Percentiles rank a stretch among this genome's conserved stretches.
phyloP scores from a whole-genome alignment of 345 rosid genomes.

The Bruguiera sexangula region DNA sequence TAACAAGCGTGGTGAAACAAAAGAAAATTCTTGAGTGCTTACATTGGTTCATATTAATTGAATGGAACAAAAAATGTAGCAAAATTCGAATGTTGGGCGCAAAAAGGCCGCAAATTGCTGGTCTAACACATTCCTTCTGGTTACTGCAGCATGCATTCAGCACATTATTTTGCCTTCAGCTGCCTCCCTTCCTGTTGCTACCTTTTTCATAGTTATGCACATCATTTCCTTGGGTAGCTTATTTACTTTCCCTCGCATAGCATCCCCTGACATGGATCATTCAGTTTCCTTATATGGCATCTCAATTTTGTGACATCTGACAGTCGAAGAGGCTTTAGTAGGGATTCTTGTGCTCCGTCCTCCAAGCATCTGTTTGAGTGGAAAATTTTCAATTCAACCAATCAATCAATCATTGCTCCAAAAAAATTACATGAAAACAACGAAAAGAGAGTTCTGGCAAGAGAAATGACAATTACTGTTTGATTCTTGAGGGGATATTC shows the following conservation, averaged over 20 bases:
- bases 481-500: slow-evolving; percentile 19
- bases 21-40: no score
- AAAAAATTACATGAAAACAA: no score
- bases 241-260: not conserved
- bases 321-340: slow-evolving; percentile 15
- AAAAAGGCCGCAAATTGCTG: no score
- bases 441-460: not conserved
- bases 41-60: no score
- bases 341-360: slow-evolving; percentile 23
- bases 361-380: slow-evolving; percentile 23
- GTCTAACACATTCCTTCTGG: not conserved
- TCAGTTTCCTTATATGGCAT: not conserved
- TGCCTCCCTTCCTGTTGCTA: not conserved
- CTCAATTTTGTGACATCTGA: slow-evolving; percentile 17
- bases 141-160: no score
- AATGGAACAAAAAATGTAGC: no score
- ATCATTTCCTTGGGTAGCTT: not conserved
- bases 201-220: not conserved
- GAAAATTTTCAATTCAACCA: not conserved
- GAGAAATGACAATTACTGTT: slow-evolving; percentile 10
- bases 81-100: no score
- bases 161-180: not conserved
- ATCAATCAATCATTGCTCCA: not conserved
- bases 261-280: slow-evolving; percentile 1
- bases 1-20: no score